Evolutionary conservation across 1,284 basidiomycete species (phyloP).

Genomic region (Puccinia coronata): DNA sequence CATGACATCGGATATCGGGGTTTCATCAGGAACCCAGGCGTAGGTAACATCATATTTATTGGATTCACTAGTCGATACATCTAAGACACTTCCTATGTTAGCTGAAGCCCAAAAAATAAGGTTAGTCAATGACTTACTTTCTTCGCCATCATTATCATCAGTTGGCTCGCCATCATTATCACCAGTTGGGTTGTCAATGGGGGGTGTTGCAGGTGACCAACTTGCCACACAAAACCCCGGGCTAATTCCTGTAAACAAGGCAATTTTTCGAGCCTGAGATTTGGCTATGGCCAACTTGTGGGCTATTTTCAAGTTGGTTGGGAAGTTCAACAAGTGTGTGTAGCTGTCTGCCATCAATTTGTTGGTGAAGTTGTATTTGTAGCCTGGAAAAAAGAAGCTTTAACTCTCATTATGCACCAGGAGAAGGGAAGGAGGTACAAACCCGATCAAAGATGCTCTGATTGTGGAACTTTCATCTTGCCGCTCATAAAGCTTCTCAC

Average conservation of each 20-base stretch:
- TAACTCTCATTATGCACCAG: no score
- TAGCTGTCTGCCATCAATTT: not conserved
- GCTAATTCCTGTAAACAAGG: not conserved
- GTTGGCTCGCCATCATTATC: not conserved
- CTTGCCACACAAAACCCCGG: no score
- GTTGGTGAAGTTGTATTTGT: slow-evolving; percentile 27
- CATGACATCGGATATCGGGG: not conserved
- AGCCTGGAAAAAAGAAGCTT: not conserved
- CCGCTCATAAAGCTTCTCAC: slow-evolving; percentile 19
- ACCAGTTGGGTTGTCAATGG: no score
- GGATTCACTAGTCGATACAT: slow-evolving; percentile 8
- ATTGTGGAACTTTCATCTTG: slow-evolving; percentile 24
- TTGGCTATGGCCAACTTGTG: not conserved
- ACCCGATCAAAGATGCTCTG: slow-evolving; percentile 13
- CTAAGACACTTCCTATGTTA: not conserved
- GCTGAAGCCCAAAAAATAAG: no score
- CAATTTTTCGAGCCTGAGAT: slow-evolving; percentile 20
- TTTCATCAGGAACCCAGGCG: not conserved
- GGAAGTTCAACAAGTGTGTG: slow-evolving; percentile 3
- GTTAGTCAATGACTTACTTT: no score
- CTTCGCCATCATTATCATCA: no score
- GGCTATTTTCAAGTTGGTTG: slow-evolving; percentile 9
- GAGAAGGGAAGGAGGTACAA: not conserved
- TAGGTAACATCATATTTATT: not conserved
- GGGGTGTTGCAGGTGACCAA: no score